Evolutionary conservation across 2,329 filamentous ascomycete species (phyloP), one percentile per base, ranked within the genome.

Genomic region (Mollisia scopiformis): DNA sequence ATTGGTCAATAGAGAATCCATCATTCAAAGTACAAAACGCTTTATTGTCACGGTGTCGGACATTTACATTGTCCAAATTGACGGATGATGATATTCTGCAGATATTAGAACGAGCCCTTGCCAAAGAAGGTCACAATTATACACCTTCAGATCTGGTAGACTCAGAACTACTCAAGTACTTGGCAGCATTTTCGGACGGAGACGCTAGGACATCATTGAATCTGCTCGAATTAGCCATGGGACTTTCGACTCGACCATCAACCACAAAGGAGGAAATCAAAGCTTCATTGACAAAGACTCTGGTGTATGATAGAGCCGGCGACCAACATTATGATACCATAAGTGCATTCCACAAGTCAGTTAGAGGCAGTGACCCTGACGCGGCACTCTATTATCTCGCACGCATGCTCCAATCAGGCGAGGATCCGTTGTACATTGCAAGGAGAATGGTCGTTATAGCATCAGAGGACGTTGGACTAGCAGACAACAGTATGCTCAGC

Each of bases 261-360:
- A 87, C 90, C 65, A 95, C 91, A 0, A 86, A 89, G 64, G 87
- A 89, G 6, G 85, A 87, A 61, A 86, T 99, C 73, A 97, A 97
- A 73, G 81, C 87, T 1, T 85, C 90, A 2, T 82, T 99, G 10
- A 98, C 94, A 2, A 93, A 93, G 73, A 98, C 94, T 0, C 81
- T 98, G 1, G 93, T 98, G 14, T 98, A 98, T 76, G 95, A 99
- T 75, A 88, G 95, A 57, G 91, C 91, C 0, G 94, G 95, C 55
- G 95, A 99, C 76, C 92, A 97, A 74, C 95, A 98, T 77, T 99
- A 98, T 79, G 94, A 99, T 73, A 95, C 91, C 56, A 98, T 99
- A 71, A 96, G 92, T 0, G 95, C 95, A 30, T 95, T 98, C 70
- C 95, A 98, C 82, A 99, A 99, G 72, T 93, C 93, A 2, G 88